Conservation (phyloP, 495 filamentous ascomycete genomes). For the Podospora anserina region DNA sequence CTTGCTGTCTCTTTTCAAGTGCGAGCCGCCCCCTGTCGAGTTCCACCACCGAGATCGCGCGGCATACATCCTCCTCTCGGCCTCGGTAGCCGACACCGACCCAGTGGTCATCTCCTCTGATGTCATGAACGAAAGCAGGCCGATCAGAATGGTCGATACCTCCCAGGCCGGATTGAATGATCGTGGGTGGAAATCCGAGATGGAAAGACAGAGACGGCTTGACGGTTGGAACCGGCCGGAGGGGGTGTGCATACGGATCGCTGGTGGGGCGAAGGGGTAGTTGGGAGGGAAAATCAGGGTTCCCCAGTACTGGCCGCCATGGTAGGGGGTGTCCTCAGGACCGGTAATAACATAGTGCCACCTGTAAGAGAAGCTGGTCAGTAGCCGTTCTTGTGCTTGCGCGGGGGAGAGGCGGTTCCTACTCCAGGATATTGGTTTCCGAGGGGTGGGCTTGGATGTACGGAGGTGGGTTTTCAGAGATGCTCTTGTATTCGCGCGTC, state of each 20-base stretch:
- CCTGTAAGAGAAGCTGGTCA: slow-evolving; percentile 39
- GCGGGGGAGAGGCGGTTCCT: slow-evolving; percentile 8
- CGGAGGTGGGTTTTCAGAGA: slow-evolving; percentile 86
- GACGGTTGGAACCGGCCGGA: slow-evolving; percentile 92
- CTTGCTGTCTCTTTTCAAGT: slow-evolving; percentile 37
- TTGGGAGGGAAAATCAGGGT: slow-evolving; percentile 92
- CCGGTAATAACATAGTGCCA: slow-evolving; percentile 99
- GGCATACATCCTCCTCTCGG: slow-evolving; percentile 75
- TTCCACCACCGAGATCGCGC: slow-evolving; percentile 93
- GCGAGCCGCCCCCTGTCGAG: slow-evolving; percentile 87
- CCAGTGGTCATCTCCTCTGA: slow-evolving; percentile 99
- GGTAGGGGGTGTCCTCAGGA: slow-evolving; percentile 90
- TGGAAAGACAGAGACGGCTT: slow-evolving; percentile 87
- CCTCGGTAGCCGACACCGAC: slow-evolving; percentile 72
- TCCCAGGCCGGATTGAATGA: slow-evolving; percentile 99
- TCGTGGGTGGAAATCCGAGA: slow-evolving; percentile 94
- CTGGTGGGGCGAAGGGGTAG: slow-evolving; percentile 95
- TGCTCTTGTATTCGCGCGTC: slow-evolving; percentile 88
- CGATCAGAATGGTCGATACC: slow-evolving; percentile 92
- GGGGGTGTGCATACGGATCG: slow-evolving; percentile 98
- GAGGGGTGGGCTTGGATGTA: slow-evolving; percentile 94
- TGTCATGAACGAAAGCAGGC: slow-evolving; percentile 94
- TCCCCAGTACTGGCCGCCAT: slow-evolving; percentile 96
- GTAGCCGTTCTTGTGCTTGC: not conserved
- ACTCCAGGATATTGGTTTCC: slow-evolving; percentile 93